phyloP scores from a whole-genome alignment of 441 rosid species.

The Eutrema salsugineum region DNA sequence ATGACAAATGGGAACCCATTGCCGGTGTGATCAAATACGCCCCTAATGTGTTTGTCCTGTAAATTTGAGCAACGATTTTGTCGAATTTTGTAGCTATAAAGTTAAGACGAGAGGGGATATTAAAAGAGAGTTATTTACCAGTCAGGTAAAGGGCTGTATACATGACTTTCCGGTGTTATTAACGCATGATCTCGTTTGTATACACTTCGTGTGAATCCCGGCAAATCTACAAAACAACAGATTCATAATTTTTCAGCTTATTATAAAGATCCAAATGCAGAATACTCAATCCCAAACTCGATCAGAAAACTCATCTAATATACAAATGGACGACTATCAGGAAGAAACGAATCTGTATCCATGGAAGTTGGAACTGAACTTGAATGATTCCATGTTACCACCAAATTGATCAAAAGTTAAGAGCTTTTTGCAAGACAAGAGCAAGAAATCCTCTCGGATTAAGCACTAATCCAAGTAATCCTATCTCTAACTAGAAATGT shows the following conservation, averaged over 20 bases:
- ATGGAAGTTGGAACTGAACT: neutral
- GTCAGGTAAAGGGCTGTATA: conserved; percentile 77
- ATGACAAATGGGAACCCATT: conserved; percentile 85
- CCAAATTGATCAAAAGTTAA: neutral
- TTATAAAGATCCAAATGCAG: neutral
- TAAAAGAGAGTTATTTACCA: conserved; percentile 42
- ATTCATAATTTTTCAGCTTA: neutral
- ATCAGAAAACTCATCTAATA: neutral
- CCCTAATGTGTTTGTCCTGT: conserved; percentile 77
- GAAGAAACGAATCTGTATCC: neutral
- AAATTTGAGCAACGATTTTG: conserved; percentile 27
- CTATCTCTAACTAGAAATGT: neutral
- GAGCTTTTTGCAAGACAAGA: neutral
- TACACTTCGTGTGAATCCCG: conserved; percentile 86
- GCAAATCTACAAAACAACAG: conserved; percentile 53
- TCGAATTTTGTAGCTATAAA: neutral
- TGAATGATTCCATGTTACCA: neutral
- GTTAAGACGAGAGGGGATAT: conserved; percentile 3
- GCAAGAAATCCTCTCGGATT: neutral
- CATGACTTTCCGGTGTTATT: conserved; percentile 90
- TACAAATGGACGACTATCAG: neutral
- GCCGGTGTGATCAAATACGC: conserved; percentile 86
- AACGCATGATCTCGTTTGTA: conserved; percentile 76
- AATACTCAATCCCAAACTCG: neutral
- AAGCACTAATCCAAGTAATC: neutral